Evolutionary conservation across 108 stramenopile genomes (phyloP).

Genomic region (Bacterosira constricta): DNA sequence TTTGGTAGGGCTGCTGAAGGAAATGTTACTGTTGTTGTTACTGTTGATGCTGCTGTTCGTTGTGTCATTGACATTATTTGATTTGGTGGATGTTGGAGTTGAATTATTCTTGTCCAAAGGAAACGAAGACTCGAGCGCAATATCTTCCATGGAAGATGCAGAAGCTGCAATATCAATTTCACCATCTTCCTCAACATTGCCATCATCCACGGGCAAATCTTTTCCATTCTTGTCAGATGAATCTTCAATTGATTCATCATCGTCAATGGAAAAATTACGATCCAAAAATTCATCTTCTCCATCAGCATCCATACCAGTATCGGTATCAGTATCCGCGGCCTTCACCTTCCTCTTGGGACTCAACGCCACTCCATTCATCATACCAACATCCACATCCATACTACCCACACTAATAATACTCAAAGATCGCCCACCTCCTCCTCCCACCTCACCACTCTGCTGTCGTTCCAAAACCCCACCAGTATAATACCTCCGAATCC

Average conservation of each 20-base stretch:
- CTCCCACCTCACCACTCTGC: background rate
- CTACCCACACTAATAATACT: slow-evolving; percentile 21
- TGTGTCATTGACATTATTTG: too few species aligned
- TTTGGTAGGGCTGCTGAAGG: background rate
- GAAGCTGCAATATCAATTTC: slow-evolving; percentile 19
- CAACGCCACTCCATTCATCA: slow-evolving; percentile 30
- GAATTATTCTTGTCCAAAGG: background rate
- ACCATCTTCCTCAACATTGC: slow-evolving; percentile 24
- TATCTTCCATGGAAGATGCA: background rate
- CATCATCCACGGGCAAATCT: too few species aligned
- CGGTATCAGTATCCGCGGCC: too few species aligned
- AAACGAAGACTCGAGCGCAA: slow-evolving; percentile 1
- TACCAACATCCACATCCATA: slow-evolving; percentile 29
- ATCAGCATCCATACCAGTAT: background rate
- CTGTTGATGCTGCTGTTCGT: too few species aligned
- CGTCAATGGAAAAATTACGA: background rate
- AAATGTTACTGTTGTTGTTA: slow-evolving; percentile 6
- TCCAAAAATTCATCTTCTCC: background rate
- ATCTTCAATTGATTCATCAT: background rate
- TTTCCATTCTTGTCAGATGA: too few species aligned
- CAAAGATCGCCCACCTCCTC: background rate
- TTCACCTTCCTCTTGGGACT: background rate
- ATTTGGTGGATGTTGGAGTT: too few species aligned
- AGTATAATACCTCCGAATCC: slow-evolving; percentile 45
- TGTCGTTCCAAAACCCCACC: slow-evolving; percentile 28